Evolutionary conservation across 2,329 filamentous ascomycete genomes (phyloP).

Genomic region (Nemania serpens): DNA sequence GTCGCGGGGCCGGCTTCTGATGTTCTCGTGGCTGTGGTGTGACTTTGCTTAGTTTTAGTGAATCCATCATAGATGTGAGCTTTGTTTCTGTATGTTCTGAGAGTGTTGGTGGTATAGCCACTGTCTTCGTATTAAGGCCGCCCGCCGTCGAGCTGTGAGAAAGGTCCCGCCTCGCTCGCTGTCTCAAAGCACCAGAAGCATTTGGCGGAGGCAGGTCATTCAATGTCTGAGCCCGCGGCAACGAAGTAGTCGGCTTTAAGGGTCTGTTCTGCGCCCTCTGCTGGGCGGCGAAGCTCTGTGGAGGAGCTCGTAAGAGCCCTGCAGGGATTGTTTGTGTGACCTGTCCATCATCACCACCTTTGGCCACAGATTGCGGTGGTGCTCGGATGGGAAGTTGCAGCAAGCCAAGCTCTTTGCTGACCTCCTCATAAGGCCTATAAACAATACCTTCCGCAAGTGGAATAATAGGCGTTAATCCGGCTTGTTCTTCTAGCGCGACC

Average conservation of each 20-base stretch:
- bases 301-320: slow-evolving; percentile 56
- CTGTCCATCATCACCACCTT: slow-evolving; percentile 44
- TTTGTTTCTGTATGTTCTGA: slow-evolving; percentile 14
- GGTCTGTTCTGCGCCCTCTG: slow-evolving; percentile 63
- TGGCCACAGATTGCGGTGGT: slow-evolving; percentile 41
- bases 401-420: slow-evolving; percentile 58
- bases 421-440: slow-evolving; percentile 67
- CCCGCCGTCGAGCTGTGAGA: slow-evolving; percentile 35
- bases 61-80: slow-evolving; percentile 3
- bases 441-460: slow-evolving; percentile 65
- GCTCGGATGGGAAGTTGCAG: slow-evolving; percentile 40
- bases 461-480: slow-evolving; percentile 65
- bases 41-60: slow-evolving; percentile 10
- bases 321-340: slow-evolving; percentile 45
- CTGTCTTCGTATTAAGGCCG: slow-evolving; percentile 30
- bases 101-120: slow-evolving; percentile 22
- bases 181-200: slow-evolving; percentile 38
- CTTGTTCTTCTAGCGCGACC: slow-evolving; percentile 70
- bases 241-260: slow-evolving; percentile 31
- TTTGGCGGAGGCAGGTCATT: slow-evolving; percentile 41
- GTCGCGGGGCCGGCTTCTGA: slow-evolving; percentile 13
- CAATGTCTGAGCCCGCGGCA: slow-evolving; percentile 41
- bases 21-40: slow-evolving; percentile 18
- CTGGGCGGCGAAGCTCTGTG: slow-evolving; percentile 70
- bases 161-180: slow-evolving; percentile 38